Conservation (phyloP, 2,329 filamentous ascomycete genomes). For the Pyrenochaeta sp. region DNA sequence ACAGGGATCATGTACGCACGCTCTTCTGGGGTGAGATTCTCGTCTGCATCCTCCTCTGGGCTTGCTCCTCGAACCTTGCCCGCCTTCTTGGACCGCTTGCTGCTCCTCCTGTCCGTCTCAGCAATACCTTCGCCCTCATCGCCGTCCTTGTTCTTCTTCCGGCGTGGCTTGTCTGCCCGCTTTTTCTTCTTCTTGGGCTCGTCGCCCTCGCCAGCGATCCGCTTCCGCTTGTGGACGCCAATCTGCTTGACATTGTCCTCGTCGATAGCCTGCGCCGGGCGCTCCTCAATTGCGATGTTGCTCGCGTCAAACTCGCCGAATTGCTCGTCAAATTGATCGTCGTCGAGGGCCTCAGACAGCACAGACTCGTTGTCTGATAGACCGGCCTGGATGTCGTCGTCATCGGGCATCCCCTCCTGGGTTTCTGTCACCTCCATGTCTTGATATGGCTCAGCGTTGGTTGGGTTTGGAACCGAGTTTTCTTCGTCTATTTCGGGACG, state of each 20-base stretch:
- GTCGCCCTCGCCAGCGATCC: conserved; percentile 66
- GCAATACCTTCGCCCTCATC: conserved; percentile 60
- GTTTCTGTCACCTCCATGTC: conserved; percentile 57
- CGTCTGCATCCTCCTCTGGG: conserved; percentile 74
- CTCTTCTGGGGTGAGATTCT: conserved; percentile 83
- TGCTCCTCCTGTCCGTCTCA: conserved; percentile 61
- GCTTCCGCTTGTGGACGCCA: conserved; percentile 71
- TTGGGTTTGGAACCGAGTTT: conserved; percentile 54
- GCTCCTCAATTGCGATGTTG: conserved; percentile 68
- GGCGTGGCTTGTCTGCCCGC: conserved; percentile 62
- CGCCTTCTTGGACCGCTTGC: conserved; percentile 56
- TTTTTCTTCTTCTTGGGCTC: conserved; percentile 76
- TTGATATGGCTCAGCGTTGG: conserved; percentile 52
- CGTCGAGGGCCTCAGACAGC: conserved; percentile 68
- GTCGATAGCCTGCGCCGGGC: conserved; percentile 66
- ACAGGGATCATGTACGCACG: conserved; percentile 60
- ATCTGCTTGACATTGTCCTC: conserved; percentile 68
- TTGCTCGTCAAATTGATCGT: conserved; percentile 68
- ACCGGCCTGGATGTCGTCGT: conserved; percentile 51
- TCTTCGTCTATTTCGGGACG: conserved; percentile 60
- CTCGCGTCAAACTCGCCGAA: conserved; percentile 66
- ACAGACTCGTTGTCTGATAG: conserved; percentile 68
- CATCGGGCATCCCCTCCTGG: conserved; percentile 46
- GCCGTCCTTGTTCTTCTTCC: conserved; percentile 59
- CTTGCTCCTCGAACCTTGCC: conserved; percentile 46